Evolutionary conservation across 2,329 filamentous ascomycete genomes (phyloP), one percentile per base, ranked within the genome.

Genomic region (Lasiodiplodia gonubiensis): DNA sequence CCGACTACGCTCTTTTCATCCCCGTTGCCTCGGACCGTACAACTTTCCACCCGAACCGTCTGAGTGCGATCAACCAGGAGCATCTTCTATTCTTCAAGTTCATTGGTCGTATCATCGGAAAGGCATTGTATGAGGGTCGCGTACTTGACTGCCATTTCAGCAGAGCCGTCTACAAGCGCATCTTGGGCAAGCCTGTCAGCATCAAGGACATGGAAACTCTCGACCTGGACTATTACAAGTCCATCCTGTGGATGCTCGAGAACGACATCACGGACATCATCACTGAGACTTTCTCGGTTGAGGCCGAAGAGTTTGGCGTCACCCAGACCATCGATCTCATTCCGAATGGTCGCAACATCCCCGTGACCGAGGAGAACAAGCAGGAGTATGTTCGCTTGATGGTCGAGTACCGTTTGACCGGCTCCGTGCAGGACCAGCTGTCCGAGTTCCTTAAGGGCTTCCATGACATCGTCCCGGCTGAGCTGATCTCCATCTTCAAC

Each of bases 131-230:
- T 79, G 96, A 99, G 82, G 92, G 93, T 54, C 92, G 95, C 67
- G 89, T 99, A 42, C 89, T 99, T 35, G 95, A 99, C 79, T 99
- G 95, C 80, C 97, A 98, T 85, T 99, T 99, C 84, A 98, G 94
- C 81, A 90, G 95, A 76, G 96, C 96, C 16, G 94, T 99, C 63
- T 99, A 99, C 86, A 98, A 98, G 84, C 91, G 93, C 72, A 97
- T 99, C 71, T 88, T 99, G 33, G 92, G 95, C 77, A 97, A 96
- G 78, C 89, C 92, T 3, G 94, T 98, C 49, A 97, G 94, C 10
- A 91, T 99, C 80, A 99, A 99, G 83, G 95, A 99, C 75, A 98
- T 99, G 93, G 95, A 99, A 80, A 97, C 94, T 25, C 91, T 99
- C 69, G 95, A 99, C 78, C 90, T 97, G 3, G 94, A 99, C 75